Base-by-base conservation (phyloP, 2,329 filamentous ascomycete genomes). In the Dothistroma pini region DNA sequence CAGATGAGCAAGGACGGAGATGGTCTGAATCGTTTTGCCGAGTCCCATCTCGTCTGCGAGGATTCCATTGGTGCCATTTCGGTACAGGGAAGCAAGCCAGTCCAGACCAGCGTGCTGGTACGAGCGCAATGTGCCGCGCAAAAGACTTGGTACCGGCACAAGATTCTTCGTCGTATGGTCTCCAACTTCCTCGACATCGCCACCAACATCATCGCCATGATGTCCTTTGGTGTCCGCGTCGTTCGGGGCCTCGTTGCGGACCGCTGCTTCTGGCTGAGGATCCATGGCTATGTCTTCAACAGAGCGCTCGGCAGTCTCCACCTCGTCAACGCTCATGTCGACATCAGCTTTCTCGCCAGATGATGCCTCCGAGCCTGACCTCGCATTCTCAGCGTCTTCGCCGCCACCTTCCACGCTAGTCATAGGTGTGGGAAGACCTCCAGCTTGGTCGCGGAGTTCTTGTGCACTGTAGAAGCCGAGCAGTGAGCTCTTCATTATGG, bases 41-140 rank as follows among this genome's bases (percentile, higher is more conserved):
- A 99, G 83, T 65, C 95, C 95, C 95, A 99, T 99, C 74, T 99
- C 95, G 72, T 99, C 96, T 1, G 95, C 95, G 21, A 99, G 80
- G 58, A 99, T 99, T 22, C 95, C 95, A 71, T 97, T 99, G 29
- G 93, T 96, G 65, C 89, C 89, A 66, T 95, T 96, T 16, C 88
- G 88, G 73, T 99, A 97, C 1, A 99, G 83, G 0, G 92, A 91
- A 1, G 93, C 92, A 52, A 99, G 86, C 95, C 95, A 99, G 74
- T 99, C 95, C 8, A 99, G 79, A n/a, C 95, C 96, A 71, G 91
- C 90, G 71, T 97, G 95, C 70, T 99, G 95, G 72, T 99, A 99
- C 74, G 96, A 93, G 74, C 96, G 89, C 11, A 99, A 79, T 0
- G 86, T 96, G 21, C 95, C 95, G 54, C 95, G 88, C 0, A 99